A percentile compares a stretch with the other conserved stretches of the same genome.
Evolutionary conservation across 228 moss, liverwort and hornwort genomes (phyloP).

Genomic region (Sphagnum magellanicum): DNA sequence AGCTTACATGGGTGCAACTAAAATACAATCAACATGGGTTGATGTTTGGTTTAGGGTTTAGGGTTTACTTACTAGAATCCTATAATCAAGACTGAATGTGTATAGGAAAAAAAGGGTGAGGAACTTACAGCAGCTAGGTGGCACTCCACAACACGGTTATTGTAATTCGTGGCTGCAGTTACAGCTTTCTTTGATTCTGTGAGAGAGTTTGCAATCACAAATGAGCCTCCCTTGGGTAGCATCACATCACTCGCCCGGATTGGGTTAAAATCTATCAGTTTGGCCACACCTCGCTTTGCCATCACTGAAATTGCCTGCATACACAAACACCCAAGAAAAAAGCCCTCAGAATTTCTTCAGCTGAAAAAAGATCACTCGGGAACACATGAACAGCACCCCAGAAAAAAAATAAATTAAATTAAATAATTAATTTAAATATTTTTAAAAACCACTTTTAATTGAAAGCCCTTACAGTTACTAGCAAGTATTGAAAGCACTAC

Average conservation of each 20-base stretch:
- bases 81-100: neutral
- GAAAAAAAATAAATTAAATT: too few relatives aligned
- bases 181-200: slow-evolving; percentile 94
- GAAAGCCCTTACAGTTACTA: neutral
- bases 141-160: slow-evolving; percentile 96
- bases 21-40: neutral
- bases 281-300: slow-evolving; percentile 79
- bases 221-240: slow-evolving; percentile 63
- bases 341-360: neutral
- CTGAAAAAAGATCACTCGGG: neutral
- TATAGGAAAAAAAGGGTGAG: neutral
- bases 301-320: slow-evolving; percentile 83
- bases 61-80: neutral
- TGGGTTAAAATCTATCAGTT: slow-evolving; percentile 82
- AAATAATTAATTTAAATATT: too few relatives aligned
- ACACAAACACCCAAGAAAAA: neutral
- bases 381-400: neutral
- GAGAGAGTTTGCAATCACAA: slow-evolving; percentile 93
- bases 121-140: slow-evolving; percentile 77
- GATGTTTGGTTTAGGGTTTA: too few relatives aligned
- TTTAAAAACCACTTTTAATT: too few relatives aligned
- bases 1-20: neutral
- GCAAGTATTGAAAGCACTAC: neutral
- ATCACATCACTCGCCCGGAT: slow-evolving; percentile 78
- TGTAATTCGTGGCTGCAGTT: slow-evolving; percentile 91